Evolutionary conservation across 2,329 filamentous ascomycete genomes (phyloP).

Genomic region (Boeremia lycopersici): DNA sequence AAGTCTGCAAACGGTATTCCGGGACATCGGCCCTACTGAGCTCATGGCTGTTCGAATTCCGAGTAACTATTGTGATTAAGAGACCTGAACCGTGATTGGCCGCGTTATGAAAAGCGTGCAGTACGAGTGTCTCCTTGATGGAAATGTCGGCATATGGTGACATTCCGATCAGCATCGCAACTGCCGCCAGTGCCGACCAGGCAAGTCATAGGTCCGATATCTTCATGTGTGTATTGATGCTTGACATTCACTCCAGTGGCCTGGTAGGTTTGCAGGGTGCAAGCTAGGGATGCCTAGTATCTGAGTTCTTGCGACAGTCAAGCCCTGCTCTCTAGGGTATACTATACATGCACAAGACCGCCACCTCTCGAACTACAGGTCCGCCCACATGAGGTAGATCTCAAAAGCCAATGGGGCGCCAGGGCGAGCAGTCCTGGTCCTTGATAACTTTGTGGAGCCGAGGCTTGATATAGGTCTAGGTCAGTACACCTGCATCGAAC

Average conservation of each 20-base stretch:
- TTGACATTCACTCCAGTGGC: not conserved
- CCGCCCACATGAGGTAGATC: not conserved
- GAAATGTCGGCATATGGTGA: not conserved
- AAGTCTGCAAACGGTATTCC: not conserved
- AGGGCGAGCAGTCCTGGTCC: not conserved
- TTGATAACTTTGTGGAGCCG: not conserved
- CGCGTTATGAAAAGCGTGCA: too few relatives aligned
- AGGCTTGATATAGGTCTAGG: not conserved
- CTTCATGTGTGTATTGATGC: not conserved
- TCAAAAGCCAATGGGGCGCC: not conserved
- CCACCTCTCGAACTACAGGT: not conserved
- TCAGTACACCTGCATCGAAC: not conserved
- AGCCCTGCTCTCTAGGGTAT: not conserved
- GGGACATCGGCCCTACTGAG: not conserved
- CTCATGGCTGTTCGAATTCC: not conserved
- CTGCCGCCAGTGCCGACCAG: not conserved
- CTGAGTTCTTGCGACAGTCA: constrained; percentile 3
- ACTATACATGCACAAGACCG: not conserved
- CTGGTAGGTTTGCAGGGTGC: not conserved
- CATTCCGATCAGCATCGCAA: not conserved
- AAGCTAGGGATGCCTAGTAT: not conserved
- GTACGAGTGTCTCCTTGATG: not conserved
- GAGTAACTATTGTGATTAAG: too few relatives aligned
- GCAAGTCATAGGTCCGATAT: not conserved
- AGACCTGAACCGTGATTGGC: too few relatives aligned